These are phyloP conservation scores for Hyphopichia burtonii DNA, from an alignment of 1,139 yeast genomes.

Conservation along the genomic window DNA sequence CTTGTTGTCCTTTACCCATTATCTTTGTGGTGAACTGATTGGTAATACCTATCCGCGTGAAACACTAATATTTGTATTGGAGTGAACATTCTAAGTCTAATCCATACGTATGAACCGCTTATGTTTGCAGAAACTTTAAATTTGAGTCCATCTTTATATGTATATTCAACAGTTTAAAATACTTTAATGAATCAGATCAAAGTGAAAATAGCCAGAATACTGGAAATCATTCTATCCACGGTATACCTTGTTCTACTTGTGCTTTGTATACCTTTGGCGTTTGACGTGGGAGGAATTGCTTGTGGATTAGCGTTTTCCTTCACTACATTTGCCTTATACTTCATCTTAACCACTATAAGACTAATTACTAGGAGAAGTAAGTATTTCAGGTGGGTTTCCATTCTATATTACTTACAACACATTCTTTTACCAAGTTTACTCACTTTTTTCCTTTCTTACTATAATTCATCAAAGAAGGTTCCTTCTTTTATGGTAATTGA, in stretches of 20 bases:
- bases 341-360: conserved; percentile 69
- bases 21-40: no score
- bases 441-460: conserved; percentile 64
- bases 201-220: not conserved
- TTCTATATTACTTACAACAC: conserved; percentile 78
- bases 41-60: no score
- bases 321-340: conserved; percentile 67
- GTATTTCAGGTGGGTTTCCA: conserved; percentile 52
- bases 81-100: no score
- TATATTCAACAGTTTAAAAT: not conserved
- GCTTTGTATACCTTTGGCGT: conserved; percentile 88
- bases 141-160: no score
- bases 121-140: no score
- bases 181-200: not conserved
- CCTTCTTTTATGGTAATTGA: conserved; percentile 18
- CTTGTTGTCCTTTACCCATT: no score
- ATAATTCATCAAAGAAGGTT: conserved; percentile 17
- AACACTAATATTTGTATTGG: no score
- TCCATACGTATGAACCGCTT: no score
- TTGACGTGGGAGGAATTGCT: conserved; percentile 86
- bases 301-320: conserved; percentile 89
- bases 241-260: conserved; percentile 67
- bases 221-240: conserved; percentile 44
- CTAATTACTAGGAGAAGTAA: conserved; percentile 50
- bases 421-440: conserved; percentile 78